Conservation (phyloP, 1,139 yeast species). For the Kodamaea arcana region DNA sequence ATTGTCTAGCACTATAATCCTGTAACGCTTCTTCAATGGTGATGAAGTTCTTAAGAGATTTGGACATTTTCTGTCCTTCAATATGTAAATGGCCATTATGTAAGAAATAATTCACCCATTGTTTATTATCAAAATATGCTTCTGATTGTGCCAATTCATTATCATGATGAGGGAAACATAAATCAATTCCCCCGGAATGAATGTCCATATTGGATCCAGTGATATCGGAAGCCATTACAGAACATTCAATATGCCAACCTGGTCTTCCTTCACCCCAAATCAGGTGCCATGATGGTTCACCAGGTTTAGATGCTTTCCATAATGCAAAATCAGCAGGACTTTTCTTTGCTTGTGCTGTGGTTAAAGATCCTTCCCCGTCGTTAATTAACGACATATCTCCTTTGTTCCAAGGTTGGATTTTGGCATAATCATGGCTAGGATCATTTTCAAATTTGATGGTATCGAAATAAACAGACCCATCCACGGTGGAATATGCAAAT, state of each 20-base stretch:
- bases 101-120: conserved; percentile 95
- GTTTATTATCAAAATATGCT: conserved; percentile 82
- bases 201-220: conserved; percentile 84
- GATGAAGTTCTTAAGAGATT: conserved; percentile 88
- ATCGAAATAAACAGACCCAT: conserved; percentile 95
- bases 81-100: conserved; percentile 97
- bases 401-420: conserved; percentile 97
- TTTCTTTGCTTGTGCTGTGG: conserved; percentile 49
- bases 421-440: conserved; percentile 80
- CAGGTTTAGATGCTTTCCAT: conserved; percentile 96
- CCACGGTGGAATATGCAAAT: conserved; percentile 75
- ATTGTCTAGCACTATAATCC: conserved; percentile 69
- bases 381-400: conserved; percentile 81
- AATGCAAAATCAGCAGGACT: conserved; percentile 87
- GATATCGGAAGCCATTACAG: conserved; percentile 95
- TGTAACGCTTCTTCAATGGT: conserved; percentile 87
- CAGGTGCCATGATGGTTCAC: conserved; percentile 94
- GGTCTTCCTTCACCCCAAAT: conserved; percentile 99
- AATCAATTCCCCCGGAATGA: conserved; percentile 95
- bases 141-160: conserved; percentile 97
- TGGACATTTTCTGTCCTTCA: conserved; percentile 98
- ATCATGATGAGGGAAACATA: conserved; percentile 99
- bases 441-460: conserved; percentile 73
- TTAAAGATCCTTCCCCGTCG: conserved; percentile 93
- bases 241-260: conserved; percentile 99